These are phyloP conservation scores for Arthrobotrys sphaeroides DNA, from an alignment of 2,329 filamentous ascomycete genomes.

Conservation along the genomic window DNA sequence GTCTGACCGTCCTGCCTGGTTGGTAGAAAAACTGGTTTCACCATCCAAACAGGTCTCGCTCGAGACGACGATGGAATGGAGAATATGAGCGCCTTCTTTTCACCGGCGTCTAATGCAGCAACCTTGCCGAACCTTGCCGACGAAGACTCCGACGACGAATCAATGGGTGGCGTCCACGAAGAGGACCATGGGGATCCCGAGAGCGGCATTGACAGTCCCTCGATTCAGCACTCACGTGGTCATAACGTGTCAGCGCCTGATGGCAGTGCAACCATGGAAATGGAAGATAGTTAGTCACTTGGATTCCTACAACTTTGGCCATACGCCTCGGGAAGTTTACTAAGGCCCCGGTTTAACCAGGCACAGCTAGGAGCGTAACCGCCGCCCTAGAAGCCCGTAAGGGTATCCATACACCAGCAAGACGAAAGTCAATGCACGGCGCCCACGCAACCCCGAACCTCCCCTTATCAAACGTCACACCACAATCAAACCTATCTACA, in stretches of 20 bases:
- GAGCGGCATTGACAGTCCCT: slow-evolving; percentile 10
- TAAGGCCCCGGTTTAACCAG: slow-evolving; percentile 16
- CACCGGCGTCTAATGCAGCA: slow-evolving; percentile 68
- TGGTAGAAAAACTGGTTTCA: slow-evolving; percentile 85
- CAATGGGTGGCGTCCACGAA: not conserved
- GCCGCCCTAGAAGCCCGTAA: slow-evolving; percentile 12
- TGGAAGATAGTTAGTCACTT: slow-evolving; percentile 68
- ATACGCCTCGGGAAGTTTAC: slow-evolving; percentile 30
- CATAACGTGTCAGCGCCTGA: slow-evolving; percentile 22
- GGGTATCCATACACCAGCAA: slow-evolving; percentile 30
- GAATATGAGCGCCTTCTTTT: slow-evolving; percentile 83
- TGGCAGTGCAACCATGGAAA: slow-evolving; percentile 65
- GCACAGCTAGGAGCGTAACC: slow-evolving; percentile 31
- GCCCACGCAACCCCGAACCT: not conserved
- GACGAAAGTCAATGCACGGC: slow-evolving; percentile 22
- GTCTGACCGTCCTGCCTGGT: not conserved
- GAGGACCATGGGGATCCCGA: not conserved
- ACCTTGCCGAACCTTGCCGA: slow-evolving; percentile 54
- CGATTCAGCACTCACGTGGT: slow-evolving; percentile 32
- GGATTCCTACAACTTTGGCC: not conserved
- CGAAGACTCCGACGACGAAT: not conserved
- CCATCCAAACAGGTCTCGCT: slow-evolving; percentile 72
- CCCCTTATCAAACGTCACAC: not conserved
- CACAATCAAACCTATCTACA: not conserved
- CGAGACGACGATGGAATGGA: slow-evolving; percentile 94